Conservation (phyloP, 176 grass and related monocot genomes). For the Musa beccarii region DNA sequence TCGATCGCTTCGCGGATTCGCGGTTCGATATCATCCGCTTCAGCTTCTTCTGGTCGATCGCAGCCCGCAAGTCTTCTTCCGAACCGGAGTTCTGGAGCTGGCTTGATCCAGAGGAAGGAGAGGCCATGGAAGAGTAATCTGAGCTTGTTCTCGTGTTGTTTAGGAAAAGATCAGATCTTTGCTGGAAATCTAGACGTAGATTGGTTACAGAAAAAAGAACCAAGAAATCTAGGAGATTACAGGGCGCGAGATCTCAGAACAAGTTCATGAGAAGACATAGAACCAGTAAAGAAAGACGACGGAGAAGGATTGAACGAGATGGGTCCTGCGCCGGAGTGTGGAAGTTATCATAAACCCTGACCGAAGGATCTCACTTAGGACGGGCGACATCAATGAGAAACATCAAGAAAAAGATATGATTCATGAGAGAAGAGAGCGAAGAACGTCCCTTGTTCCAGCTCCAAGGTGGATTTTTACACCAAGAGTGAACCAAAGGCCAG, state of each 20-base stretch:
- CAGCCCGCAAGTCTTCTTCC: constrained; percentile 28
- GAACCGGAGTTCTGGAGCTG: background rate
- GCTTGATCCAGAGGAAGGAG: background rate
- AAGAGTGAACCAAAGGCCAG: background rate
- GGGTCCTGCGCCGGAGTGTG: constrained; percentile 45
- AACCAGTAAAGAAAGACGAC: constrained; percentile 89
- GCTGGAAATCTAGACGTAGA: background rate
- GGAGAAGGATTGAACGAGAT: constrained; percentile 83
- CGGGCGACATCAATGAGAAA: constrained; percentile 37
- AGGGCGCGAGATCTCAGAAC: no score
- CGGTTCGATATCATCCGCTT: constrained; percentile 60
- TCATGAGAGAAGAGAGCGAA: background rate
- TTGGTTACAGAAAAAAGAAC: background rate
- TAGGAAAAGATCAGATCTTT: constrained; percentile 6
- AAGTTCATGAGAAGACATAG: constrained; percentile 57
- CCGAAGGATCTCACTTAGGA: constrained; percentile 35
- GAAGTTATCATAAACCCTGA: constrained; percentile 46
- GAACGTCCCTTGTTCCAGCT: background rate
- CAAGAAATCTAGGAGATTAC: background rate
- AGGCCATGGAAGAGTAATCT: constrained; percentile 7
- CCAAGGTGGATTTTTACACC: background rate
- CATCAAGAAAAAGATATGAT: constrained; percentile 5
- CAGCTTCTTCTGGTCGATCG: constrained; percentile 45
- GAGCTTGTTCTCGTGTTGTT: background rate
- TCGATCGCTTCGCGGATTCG: constrained; percentile 41